Conservation (phyloP, 164 flowering plant species). For the Umbilicus rupestris region DNA sequence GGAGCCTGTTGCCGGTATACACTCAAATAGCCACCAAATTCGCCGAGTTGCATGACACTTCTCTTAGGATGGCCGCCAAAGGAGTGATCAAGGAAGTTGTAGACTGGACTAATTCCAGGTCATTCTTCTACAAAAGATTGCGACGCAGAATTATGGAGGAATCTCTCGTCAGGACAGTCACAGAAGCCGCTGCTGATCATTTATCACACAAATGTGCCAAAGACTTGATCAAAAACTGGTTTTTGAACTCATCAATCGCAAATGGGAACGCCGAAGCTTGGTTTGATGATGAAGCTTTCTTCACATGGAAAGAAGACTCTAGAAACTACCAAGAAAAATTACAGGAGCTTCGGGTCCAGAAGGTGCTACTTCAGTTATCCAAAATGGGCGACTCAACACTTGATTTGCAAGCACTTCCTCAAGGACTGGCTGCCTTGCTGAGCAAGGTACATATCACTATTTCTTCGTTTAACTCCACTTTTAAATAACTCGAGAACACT, state of each 20-base stretch:
- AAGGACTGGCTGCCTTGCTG: conserved; percentile 71
- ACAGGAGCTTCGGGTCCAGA: conserved; percentile 66
- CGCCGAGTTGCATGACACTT: conserved; percentile 93
- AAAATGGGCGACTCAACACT: conserved; percentile 49
- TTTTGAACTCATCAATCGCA: conserved; percentile 33
- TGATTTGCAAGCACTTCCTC: conserved; percentile 81
- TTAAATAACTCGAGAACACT: neutral
- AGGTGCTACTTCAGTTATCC: conserved; percentile 56
- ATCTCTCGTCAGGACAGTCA: conserved; percentile 45
- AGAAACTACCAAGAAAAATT: conserved; percentile 56
- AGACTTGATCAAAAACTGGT: conserved; percentile 68
- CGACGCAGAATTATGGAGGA: conserved; percentile 63
- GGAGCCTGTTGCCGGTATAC: conserved; percentile 76
- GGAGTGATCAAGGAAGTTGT: conserved; percentile 76
- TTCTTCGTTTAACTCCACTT: conserved; percentile 2
- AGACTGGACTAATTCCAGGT: conserved; percentile 62
- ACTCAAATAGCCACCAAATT: conserved; percentile 93
- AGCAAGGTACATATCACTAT: conserved; percentile 45
- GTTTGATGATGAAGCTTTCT: conserved; percentile 73
- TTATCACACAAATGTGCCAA: conserved; percentile 51
- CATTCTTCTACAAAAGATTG: conserved; percentile 76
- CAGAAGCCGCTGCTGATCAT: conserved; percentile 73
- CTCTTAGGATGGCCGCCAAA: conserved; percentile 95
- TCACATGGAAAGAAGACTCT: conserved; percentile 63
- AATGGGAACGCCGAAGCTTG: conserved; percentile 42